These are phyloP conservation scores for Geotrichum citri-aurantii DNA, from an alignment of 1,139 yeast species.

Conservation along the genomic window DNA sequence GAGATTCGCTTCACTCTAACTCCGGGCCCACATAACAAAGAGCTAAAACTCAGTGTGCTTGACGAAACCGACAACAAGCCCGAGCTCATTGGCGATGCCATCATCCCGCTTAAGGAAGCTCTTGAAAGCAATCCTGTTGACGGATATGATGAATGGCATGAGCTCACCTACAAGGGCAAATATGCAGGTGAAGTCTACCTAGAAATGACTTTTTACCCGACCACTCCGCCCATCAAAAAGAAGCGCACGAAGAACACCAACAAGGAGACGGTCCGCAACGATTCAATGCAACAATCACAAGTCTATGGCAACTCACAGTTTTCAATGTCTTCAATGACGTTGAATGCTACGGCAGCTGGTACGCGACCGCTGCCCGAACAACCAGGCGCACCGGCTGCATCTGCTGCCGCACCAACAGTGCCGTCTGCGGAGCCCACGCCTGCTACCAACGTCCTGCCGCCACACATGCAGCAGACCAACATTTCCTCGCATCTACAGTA, in stretches of 20 bases:
- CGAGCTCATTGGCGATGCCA: slow-evolving; percentile 76
- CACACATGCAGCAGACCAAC: neutral
- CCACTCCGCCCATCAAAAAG: neutral
- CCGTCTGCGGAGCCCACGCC: neutral
- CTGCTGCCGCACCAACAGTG: neutral
- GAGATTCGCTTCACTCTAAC: slow-evolving; percentile 67
- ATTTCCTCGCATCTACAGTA: neutral
- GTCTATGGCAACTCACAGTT: neutral
- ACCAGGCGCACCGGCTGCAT: slow-evolving; percentile 2
- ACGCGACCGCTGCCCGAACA: slow-evolving; percentile 12
- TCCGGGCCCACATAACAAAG: slow-evolving; percentile 40
- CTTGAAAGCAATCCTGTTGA: slow-evolving; percentile 55
- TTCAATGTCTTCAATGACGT: neutral
- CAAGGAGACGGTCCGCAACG: neutral
- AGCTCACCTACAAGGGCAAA: slow-evolving; percentile 57
- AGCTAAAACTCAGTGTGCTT: slow-evolving; percentile 64
- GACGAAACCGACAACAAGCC: slow-evolving; percentile 88
- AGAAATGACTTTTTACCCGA: slow-evolving; percentile 87
- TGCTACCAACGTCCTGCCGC: neutral
- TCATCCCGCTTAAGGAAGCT: slow-evolving; percentile 70
- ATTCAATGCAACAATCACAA: neutral
- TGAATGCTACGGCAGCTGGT: neutral
- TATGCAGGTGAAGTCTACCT: slow-evolving; percentile 85
- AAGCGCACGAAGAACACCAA: neutral
- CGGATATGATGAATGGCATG: slow-evolving; percentile 86